Percentiles rank a stretch among this genome's conserved stretches.
phyloP scores from a whole-genome alignment of 148 eudicot genomes.

The Rhododendron henanense region DNA sequence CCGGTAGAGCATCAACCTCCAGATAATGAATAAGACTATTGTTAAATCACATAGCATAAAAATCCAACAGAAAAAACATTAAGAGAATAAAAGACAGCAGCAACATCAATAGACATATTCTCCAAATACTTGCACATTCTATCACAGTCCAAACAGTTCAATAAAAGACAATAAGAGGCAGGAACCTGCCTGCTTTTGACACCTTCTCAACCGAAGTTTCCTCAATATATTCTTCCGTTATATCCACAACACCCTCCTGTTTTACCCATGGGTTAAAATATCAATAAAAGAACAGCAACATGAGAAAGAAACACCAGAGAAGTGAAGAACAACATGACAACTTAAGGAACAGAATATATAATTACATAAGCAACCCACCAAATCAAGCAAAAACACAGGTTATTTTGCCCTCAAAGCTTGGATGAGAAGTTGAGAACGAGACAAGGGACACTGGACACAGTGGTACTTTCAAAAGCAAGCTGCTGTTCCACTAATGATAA shows the following conservation, averaged over 20 bases:
- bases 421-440: conserved; percentile 7
- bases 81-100: not conserved
- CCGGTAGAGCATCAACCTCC: not conserved
- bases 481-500: not conserved
- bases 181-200: conserved; percentile 35
- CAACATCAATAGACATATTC: not conserved
- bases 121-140: not conserved
- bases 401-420: not conserved
- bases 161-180: not conserved
- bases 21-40: not conserved
- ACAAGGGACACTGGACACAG: not conserved
- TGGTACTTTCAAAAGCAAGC: not conserved
- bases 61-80: not conserved
- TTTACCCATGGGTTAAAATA: conserved; percentile 7
- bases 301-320: not conserved
- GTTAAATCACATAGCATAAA: not conserved
- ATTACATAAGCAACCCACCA: not conserved
- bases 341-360: not conserved
- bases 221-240: conserved; percentile 69
- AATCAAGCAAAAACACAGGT: not conserved
- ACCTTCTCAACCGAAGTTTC: conserved; percentile 37
- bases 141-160: not conserved
- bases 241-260: conserved; percentile 91
- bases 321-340: not conserved
- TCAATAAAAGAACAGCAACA: not conserved